Conservation (phyloP, 306 rosid species). For the Casuarina equisetifolia region DNA sequence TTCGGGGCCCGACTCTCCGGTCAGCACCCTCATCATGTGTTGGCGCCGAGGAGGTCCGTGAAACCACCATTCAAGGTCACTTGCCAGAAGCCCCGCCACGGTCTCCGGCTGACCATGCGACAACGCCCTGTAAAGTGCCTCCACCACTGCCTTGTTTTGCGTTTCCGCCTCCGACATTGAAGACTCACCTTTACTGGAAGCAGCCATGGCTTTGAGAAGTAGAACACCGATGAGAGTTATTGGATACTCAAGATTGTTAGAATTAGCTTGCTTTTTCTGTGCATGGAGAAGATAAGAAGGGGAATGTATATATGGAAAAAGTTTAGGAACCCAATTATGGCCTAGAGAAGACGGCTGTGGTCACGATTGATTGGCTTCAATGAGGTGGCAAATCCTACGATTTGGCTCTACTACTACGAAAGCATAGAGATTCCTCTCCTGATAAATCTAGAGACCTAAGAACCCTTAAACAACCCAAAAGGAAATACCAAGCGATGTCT, state of each 20-base stretch:
- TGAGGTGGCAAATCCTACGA: slow-evolving; percentile 31
- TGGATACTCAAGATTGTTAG: too few species aligned
- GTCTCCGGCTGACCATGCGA: slow-evolving; percentile 38
- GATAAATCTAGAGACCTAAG: background rate
- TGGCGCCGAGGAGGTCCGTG: slow-evolving; percentile 91
- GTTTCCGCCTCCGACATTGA: slow-evolving; percentile 16
- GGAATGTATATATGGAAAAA: slow-evolving; percentile 41
- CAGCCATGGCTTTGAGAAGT: slow-evolving; percentile 1
- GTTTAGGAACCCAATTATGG: background rate
- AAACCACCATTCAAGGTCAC: slow-evolving; percentile 94
- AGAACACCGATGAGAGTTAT: background rate
- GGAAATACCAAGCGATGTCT: slow-evolving; percentile 1
- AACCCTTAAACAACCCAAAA: background rate
- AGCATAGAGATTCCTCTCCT: background rate
- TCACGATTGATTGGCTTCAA: slow-evolving; percentile 28
- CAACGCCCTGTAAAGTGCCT: slow-evolving; percentile 62
- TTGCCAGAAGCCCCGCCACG: slow-evolving; percentile 52
- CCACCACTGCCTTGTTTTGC: slow-evolving; percentile 52
- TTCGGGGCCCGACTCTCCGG: slow-evolving; percentile 53
- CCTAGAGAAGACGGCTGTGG: slow-evolving; percentile 25
- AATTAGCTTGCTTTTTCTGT: background rate
- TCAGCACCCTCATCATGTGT: slow-evolving; percentile 88
- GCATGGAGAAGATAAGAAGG: slow-evolving; percentile 3
- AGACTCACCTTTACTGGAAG: background rate
- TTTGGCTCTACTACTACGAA: slow-evolving; percentile 25